A percentile compares a stretch with the other conserved stretches of the same genome.
Conservation (phyloP, 1,284 basidiomycete genomes). For the Sanghuangporus baumii region DNA sequence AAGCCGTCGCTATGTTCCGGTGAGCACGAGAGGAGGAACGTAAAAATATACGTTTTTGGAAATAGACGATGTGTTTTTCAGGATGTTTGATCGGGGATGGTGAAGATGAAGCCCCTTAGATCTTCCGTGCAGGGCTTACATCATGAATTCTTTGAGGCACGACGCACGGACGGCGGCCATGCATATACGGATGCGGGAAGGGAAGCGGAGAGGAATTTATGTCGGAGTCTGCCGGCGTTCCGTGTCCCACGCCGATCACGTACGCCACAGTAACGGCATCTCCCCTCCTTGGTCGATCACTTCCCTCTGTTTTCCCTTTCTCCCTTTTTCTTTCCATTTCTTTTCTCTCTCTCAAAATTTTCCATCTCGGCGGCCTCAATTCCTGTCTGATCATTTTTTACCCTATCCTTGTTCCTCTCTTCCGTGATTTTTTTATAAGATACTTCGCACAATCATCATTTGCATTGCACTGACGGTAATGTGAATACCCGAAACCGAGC, state of each 20-base stretch:
- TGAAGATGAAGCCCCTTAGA: background rate
- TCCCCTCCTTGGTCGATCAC: background rate
- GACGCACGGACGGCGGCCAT: background rate
- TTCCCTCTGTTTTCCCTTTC: background rate
- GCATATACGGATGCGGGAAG: background rate
- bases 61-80: too few relatives aligned
- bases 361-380: background rate
- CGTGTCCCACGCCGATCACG: background rate
- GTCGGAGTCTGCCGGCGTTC: background rate
- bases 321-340: background rate
- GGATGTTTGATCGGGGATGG: background rate
- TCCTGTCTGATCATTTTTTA: background rate
- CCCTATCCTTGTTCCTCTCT: background rate
- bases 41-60: too few relatives aligned
- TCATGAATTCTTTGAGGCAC: background rate
- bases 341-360: background rate
- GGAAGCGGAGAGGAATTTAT: background rate
- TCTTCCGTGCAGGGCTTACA: background rate
- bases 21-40: too few relatives aligned
- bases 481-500: background rate
- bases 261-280: background rate
- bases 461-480: too few relatives aligned
- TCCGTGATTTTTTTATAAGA: background rate
- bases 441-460: background rate
- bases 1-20: background rate